Conservation (phyloP, 1,284 basidiomycete species). For the Caloboletus firmus region DNA sequence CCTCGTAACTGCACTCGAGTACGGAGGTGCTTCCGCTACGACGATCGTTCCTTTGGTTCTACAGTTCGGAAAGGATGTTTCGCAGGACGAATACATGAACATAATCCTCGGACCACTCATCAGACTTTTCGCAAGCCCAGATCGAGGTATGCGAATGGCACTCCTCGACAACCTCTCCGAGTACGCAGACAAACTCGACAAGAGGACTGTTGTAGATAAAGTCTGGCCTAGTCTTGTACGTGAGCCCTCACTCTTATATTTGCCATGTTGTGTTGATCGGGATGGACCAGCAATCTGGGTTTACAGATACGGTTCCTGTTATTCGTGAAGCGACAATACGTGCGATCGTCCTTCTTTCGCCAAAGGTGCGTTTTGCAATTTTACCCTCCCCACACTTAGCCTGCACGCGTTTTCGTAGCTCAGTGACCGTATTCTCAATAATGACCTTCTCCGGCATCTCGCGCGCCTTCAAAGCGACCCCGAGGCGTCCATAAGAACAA, state of each 20-base stretch:
- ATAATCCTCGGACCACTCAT: constrained; percentile 77
- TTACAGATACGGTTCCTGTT: constrained; percentile 90
- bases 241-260: background rate
- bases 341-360: constrained; percentile 80
- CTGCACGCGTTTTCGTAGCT: no score
- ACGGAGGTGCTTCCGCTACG: constrained; percentile 79
- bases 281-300: constrained; percentile 79
- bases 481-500: constrained; percentile 95
- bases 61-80: constrained; percentile 72
- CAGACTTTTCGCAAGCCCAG: constrained; percentile 83
- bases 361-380: constrained; percentile 61
- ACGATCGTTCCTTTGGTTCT: constrained; percentile 82
- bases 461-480: constrained; percentile 92
- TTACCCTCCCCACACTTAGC: background rate
- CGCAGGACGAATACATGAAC: constrained; percentile 71
- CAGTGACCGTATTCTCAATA: constrained; percentile 91
- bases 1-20: constrained; percentile 81
- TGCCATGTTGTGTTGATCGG: background rate
- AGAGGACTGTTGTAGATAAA: constrained; percentile 80
- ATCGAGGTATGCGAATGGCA: constrained; percentile 92
- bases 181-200: constrained; percentile 86
- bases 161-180: constrained; percentile 83
- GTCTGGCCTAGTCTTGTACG: constrained; percentile 91
- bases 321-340: constrained; percentile 95
- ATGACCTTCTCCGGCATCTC: constrained; percentile 90